Evolutionary conservation across 108 stramenopile species (phyloP).

Genomic region (Skeletonema menzelii): DNA sequence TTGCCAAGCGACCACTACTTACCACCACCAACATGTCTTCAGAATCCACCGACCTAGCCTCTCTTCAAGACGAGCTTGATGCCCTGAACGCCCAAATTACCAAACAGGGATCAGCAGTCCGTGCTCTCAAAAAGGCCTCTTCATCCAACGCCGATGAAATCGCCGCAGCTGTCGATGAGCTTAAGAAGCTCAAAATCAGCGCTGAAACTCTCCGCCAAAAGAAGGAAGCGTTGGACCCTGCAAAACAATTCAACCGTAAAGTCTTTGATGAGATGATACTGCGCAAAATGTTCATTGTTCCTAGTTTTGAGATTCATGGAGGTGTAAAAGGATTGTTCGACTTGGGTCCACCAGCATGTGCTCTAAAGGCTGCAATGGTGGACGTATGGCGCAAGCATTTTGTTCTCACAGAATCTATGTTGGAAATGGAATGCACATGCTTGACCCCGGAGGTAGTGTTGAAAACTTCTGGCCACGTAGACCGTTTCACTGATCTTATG

Average conservation of each 20-base stretch:
- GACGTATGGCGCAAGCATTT: conserved; percentile 97
- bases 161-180: conserved; percentile 70
- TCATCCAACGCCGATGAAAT: conserved; percentile 77
- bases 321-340: conserved; percentile 99
- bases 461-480: conserved; percentile 98
- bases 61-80: conserved; percentile 80
- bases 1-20: background rate
- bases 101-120: conserved; percentile 81
- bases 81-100: conserved; percentile 86
- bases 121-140: conserved; percentile 85
- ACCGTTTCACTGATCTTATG: conserved; percentile 99
- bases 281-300: conserved; percentile 99
- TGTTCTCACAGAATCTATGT: conserved; percentile 95
- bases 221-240: conserved; percentile 50
- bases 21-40: background rate
- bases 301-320: conserved; percentile 98
- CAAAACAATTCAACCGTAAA: conserved; percentile 77
- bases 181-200: conserved; percentile 77
- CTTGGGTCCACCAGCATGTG: conserved; percentile 97
- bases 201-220: conserved; percentile 60
- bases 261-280: conserved; percentile 95
- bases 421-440: conserved; percentile 99
- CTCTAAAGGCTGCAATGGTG: conserved; percentile 97
- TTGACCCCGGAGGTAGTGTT: conserved; percentile 96
- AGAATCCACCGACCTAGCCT: conserved; percentile 4